These are phyloP conservation scores for Daldinia decipiens DNA, from an alignment of 495 filamentous ascomycete species.

Conservation along the genomic window DNA sequence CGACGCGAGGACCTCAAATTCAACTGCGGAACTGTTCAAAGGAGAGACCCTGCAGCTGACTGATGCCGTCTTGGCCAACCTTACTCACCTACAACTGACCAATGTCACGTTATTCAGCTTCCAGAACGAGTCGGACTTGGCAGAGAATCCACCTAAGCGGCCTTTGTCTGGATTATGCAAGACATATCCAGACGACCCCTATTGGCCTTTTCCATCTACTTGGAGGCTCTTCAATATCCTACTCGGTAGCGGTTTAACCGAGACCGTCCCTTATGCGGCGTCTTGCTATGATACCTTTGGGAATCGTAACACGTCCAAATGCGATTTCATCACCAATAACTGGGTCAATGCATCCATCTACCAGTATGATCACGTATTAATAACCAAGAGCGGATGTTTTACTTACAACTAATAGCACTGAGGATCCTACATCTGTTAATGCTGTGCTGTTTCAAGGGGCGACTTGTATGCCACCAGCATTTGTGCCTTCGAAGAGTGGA, in stretches of 20 bases:
- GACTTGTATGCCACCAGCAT: slow-evolving; percentile 52
- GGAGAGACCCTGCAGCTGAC: slow-evolving; percentile 58
- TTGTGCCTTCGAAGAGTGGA: slow-evolving; percentile 55
- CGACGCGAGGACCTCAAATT: slow-evolving; percentile 25
- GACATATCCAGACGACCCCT: slow-evolving; percentile 58
- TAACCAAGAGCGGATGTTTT: neutral
- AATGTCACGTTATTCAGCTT: slow-evolving; percentile 47
- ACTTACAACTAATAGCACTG: slow-evolving; percentile 41
- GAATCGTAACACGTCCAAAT: slow-evolving; percentile 55
- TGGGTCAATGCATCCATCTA: slow-evolving; percentile 51
- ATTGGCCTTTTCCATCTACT: slow-evolving; percentile 54
- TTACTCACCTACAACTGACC: slow-evolving; percentile 45
- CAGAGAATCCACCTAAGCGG: slow-evolving; percentile 26
- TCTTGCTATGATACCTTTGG: slow-evolving; percentile 60
- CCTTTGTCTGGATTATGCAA: slow-evolving; percentile 54
- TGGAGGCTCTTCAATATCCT: slow-evolving; percentile 60
- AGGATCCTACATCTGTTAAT: slow-evolving; percentile 54
- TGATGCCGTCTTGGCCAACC: slow-evolving; percentile 51
- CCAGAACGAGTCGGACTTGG: slow-evolving; percentile 28
- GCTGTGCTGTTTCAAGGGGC: slow-evolving; percentile 57
- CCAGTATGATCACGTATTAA: slow-evolving; percentile 29
- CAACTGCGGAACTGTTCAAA: slow-evolving; percentile 45
- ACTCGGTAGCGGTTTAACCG: slow-evolving; percentile 56
- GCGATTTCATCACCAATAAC: slow-evolving; percentile 49
- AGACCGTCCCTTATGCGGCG: slow-evolving; percentile 61